Percentiles rank a stretch among this genome's conserved stretches.
Conservation (phyloP, 73 alveolate species). For the Symbiodinium natans region DNA sequence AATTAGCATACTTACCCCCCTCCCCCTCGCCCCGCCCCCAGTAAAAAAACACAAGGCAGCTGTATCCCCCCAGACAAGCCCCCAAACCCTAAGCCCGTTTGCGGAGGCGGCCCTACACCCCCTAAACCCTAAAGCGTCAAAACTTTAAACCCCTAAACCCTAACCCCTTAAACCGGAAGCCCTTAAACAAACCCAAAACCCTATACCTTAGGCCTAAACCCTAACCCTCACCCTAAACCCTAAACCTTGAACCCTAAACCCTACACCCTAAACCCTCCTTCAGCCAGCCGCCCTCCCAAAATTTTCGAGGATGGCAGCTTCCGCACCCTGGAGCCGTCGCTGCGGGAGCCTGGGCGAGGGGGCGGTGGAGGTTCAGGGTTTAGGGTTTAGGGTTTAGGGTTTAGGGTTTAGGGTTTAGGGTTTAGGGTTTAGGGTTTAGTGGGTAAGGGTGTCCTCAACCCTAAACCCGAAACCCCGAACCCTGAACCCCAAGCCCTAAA, state of each 20-base stretch:
- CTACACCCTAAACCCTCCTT: background rate
- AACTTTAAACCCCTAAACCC: background rate
- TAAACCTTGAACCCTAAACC: background rate
- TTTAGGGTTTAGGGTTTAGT: background rate
- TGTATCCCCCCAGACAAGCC: no score
- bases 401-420: background rate
- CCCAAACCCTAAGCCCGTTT: no score
- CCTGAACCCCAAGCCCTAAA: no score
- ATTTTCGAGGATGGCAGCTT: background rate
- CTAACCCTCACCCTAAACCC: background rate
- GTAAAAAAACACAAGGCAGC: no score
- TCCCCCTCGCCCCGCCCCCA: no score
- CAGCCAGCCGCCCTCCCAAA: background rate
- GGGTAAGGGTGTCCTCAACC: no score
- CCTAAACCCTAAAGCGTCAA: background rate
- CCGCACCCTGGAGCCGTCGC: background rate
- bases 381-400: background rate
- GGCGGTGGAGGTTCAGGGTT: no score
- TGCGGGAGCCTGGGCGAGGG: background rate
- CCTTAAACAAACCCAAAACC: no score
- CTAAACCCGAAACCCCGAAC: no score
- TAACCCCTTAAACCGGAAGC: no score
- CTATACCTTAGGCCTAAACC: background rate
- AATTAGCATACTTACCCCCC: no score
- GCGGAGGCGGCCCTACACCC: no score